Evolutionary conservation across 352 stramenopile genomes (phyloP).

Genomic region (Phytophthora sansomeana): DNA sequence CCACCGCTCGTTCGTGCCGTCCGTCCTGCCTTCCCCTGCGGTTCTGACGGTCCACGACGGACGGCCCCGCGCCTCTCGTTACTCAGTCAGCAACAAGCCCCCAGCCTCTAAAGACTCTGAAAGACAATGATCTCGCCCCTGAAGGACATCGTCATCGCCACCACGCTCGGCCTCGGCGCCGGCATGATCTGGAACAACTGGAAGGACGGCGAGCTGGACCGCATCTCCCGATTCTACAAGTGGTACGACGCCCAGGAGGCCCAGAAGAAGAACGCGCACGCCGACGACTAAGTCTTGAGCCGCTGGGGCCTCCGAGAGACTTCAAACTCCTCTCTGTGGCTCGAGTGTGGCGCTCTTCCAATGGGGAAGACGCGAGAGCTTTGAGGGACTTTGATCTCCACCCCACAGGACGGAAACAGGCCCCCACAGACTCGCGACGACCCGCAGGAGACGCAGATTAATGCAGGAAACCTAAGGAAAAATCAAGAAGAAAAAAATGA

Average conservation of each 20-base stretch:
- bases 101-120: slow-evolving; percentile 3
- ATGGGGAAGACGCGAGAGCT: too few relatives aligned
- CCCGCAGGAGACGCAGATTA: slow-evolving; percentile 25
- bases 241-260: slow-evolving; percentile 78
- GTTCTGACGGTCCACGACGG: slow-evolving; percentile 33
- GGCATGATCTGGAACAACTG: slow-evolving; percentile 72
- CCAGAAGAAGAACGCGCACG: slow-evolving; percentile 58
- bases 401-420: too few relatives aligned
- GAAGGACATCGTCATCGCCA: slow-evolving; percentile 86
- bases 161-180: slow-evolving; percentile 59
- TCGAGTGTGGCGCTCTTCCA: slow-evolving; percentile 4
- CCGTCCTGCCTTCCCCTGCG: slow-evolving; percentile 8
- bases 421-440: not conserved
- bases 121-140: slow-evolving; percentile 76
- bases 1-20: slow-evolving; percentile 5
- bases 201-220: slow-evolving; percentile 75
- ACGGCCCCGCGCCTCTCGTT: slow-evolving; percentile 21
- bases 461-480: slow-evolving; percentile 34
- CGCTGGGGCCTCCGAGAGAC: not conserved
- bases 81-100: slow-evolving; percentile 38
- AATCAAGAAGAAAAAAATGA: slow-evolving; percentile 34
- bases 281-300: slow-evolving; percentile 41
- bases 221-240: slow-evolving; percentile 86
- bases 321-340: not conserved
- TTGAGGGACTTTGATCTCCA: too few relatives aligned